These are phyloP conservation scores for Triticum aestivum DNA, from an alignment of 176 grass and related monocot genomes.

Conservation along the genomic window IWGSC_CS_RefSeq_v2.1 NC_057794.1:463830661-463831160, in stretches of 20 bases:
- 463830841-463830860: constrained; percentile 12
- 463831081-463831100: neutral
- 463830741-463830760: constrained; percentile 29
- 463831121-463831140: neutral
- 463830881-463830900: neutral
- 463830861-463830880: neutral
- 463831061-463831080: constrained; percentile 21
- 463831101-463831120: neutral
- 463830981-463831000: neutral
- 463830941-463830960: neutral
- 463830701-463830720: neutral
- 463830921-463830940: neutral
- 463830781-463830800: constrained; percentile 6
- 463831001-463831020: constrained; percentile 33
- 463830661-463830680: neutral
- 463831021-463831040: neutral
- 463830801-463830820: neutral
- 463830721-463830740: constrained; percentile 21
- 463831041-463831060: constrained; percentile 13
- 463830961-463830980: neutral
- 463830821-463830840: neutral
- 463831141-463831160: constrained; percentile 7
- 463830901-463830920: too few relatives aligned
- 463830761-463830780: constrained; percentile 34
- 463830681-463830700: constrained; percentile 1